Percentiles rank a stretch among this genome's conserved stretches.
These are phyloP conservation scores for Plantago ovata DNA, from an alignment of 257 asterid species.

Conservation along the genomic window DNA sequence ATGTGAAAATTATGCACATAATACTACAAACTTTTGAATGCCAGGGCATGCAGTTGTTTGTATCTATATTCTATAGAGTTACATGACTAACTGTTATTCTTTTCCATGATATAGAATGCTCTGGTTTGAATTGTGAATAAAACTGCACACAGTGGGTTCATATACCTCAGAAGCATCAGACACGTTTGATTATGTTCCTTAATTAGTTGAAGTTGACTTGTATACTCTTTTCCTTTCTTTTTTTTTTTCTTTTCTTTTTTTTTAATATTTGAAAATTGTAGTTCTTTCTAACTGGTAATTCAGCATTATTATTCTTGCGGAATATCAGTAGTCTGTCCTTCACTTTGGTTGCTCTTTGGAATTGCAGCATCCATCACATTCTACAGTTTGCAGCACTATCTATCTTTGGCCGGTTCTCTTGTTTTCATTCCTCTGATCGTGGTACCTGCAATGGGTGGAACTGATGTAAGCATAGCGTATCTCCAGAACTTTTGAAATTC, in stretches of 20 bases:
- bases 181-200: neutral
- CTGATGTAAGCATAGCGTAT: slow-evolving; percentile 71
- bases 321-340: slow-evolving; percentile 18
- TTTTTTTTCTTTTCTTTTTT: neutral
- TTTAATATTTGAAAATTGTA: slow-evolving; percentile 1
- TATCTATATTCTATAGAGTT: no score
- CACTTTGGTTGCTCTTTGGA: slow-evolving; percentile 21
- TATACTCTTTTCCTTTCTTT: neutral
- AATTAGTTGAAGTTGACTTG: neutral
- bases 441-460: slow-evolving; percentile 97
- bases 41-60: no score
- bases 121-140: no score
- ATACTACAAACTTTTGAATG: no score
- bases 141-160: neutral
- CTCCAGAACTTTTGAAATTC: slow-evolving; percentile 13
- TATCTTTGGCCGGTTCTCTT: slow-evolving; percentile 95
- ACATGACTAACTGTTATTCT: no score
- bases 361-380: slow-evolving; percentile 63
- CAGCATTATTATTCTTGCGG: slow-evolving; percentile 16
- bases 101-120: no score
- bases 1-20: no score
- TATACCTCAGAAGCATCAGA: neutral
- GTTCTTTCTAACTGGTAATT: slow-evolving; percentile 5
- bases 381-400: slow-evolving; percentile 88
- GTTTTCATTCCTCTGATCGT: slow-evolving; percentile 81